Conservation (phyloP, 208 protist species). For the Leishmania turanica region DNA sequence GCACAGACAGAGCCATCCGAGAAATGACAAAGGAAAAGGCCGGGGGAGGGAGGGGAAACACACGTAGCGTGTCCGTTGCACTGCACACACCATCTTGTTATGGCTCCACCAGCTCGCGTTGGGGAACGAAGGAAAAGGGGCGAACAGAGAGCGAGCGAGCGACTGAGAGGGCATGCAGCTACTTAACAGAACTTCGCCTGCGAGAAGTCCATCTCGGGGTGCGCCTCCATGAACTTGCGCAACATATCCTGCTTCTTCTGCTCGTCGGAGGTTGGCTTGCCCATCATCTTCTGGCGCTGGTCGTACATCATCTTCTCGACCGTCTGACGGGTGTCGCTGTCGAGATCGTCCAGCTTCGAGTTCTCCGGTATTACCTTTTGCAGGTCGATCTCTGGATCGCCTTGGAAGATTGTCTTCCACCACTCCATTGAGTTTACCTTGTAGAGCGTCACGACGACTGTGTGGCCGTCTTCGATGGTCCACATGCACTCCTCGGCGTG, state of each 20-base stretch:
- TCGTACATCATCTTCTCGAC: slow-evolving; percentile 98
- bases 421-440: slow-evolving; percentile 94
- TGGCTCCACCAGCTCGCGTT: too few species aligned
- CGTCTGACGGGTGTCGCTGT: slow-evolving; percentile 93
- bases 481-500: slow-evolving; percentile 91
- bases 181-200: slow-evolving; percentile 93
- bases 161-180: background rate
- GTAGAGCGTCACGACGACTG: slow-evolving; percentile 85
- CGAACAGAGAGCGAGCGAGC: background rate
- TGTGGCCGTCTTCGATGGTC: slow-evolving; percentile 91
- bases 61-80: background rate
- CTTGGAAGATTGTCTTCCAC: slow-evolving; percentile 90
- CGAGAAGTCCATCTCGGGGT: slow-evolving; percentile 96
- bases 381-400: slow-evolving; percentile 92
- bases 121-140: background rate
- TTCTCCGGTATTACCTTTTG: slow-evolving; percentile 95
- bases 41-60: background rate
- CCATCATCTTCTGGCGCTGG: slow-evolving; percentile 94
- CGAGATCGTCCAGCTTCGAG: slow-evolving; percentile 95
- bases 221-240: slow-evolving; percentile 94
- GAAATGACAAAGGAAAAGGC: background rate
- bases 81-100: background rate
- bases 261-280: slow-evolving; percentile 94
- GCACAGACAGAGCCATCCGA: background rate
- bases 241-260: slow-evolving; percentile 95